These are phyloP conservation scores for Wallacemonas rigidus DNA, from an alignment of 208 protist genomes.

Conservation along the genomic window DNA sequence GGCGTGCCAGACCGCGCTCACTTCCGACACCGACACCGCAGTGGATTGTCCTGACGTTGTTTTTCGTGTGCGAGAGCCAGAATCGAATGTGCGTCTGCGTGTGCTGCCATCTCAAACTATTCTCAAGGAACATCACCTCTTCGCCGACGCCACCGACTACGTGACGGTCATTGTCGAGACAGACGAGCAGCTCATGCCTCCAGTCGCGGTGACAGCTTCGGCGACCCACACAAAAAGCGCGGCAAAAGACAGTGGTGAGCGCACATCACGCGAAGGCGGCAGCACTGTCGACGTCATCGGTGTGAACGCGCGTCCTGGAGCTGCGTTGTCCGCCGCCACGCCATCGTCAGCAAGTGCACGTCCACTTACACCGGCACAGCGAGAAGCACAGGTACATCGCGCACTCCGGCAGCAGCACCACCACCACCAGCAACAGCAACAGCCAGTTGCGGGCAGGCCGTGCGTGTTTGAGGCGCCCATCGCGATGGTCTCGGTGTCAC, in stretches of 20 bases:
- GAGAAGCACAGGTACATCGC: constrained; percentile 1
- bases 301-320: too few species aligned
- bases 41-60: constrained; percentile 19
- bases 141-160: constrained; percentile 60
- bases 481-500: not conserved
- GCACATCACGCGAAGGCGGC: too few species aligned
- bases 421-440: not conserved
- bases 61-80: constrained; percentile 55
- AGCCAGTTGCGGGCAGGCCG: not conserved
- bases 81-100: constrained; percentile 48
- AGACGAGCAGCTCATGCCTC: constrained; percentile 28
- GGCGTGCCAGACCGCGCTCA: constrained; percentile 1
- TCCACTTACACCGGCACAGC: constrained; percentile 2
- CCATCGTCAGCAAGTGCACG: not conserved
- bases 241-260: too few species aligned
- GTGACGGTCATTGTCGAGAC: constrained; percentile 59
- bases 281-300: too few species aligned
- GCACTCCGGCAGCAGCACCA: constrained; percentile 3
- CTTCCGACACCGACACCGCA: not conserved
- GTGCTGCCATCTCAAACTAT: constrained; percentile 26
- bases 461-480: constrained; percentile 16
- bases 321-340: too few species aligned
- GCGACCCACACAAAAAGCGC: too few species aligned
- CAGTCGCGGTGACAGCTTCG: not conserved
- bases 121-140: constrained; percentile 55